Evolutionary conservation across 2,329 filamentous ascomycete species (phyloP).

Genomic region (Pleomassaria siparia): DNA sequence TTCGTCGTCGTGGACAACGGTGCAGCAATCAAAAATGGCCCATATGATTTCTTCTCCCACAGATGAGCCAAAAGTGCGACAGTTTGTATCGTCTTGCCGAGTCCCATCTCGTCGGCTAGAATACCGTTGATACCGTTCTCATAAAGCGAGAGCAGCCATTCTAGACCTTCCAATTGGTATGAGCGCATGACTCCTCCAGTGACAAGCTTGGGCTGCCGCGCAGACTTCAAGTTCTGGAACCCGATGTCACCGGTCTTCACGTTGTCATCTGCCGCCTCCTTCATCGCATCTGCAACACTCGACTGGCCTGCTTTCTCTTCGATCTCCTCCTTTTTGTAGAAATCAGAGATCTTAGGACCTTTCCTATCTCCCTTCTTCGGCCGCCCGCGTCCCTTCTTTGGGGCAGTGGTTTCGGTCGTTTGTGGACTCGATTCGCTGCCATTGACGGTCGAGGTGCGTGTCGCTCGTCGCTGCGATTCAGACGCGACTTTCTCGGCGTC

Average conservation of each 20-base stretch:
- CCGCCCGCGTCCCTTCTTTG: constrained; percentile 38
- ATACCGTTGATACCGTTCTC: constrained; percentile 94
- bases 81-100: constrained; percentile 90
- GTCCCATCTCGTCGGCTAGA: constrained; percentile 89
- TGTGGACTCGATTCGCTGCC: constrained; percentile 16
- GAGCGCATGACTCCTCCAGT: constrained; percentile 87
- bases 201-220: constrained; percentile 81
- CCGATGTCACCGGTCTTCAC: constrained; percentile 63
- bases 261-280: constrained; percentile 59
- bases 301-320: constrained; percentile 55
- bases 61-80: constrained; percentile 86
- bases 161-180: constrained; percentile 91
- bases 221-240: constrained; percentile 72
- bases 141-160: constrained; percentile 82
- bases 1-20: constrained; percentile 91
- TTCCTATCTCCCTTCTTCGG: constrained; percentile 40
- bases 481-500: constrained; percentile 51
- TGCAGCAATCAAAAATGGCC: constrained; percentile 87
- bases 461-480: constrained; percentile 50
- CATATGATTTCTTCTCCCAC: constrained; percentile 82
- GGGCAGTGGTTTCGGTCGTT: constrained; percentile 19
- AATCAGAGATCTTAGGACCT: constrained; percentile 56
- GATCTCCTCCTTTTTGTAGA: constrained; percentile 62
- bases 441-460: constrained; percentile 38
- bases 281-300: constrained; percentile 59